Evolutionary conservation across 441 rosid genomes (phyloP).

Genomic region (Adansonia gregorii): DNA sequence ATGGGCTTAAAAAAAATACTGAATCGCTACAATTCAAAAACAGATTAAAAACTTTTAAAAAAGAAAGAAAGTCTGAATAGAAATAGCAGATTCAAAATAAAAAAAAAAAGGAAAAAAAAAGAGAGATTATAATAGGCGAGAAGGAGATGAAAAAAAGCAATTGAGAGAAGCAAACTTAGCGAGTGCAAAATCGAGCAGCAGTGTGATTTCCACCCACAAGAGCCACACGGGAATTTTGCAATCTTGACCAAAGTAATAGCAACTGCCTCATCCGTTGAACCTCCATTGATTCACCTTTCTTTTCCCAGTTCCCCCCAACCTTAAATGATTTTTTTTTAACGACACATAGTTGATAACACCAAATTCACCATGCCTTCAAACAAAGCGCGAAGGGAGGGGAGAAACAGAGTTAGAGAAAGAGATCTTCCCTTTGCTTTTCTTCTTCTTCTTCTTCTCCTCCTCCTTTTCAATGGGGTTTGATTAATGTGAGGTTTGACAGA

Average conservation of each 20-base stretch:
- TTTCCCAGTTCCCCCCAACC: conserved; percentile 6
- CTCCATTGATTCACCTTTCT: conserved; percentile 47
- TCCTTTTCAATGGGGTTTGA: neutral
- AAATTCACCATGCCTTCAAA: neutral
- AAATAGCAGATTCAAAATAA: neutral
- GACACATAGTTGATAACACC: neutral
- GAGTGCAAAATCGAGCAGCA: conserved; percentile 81
- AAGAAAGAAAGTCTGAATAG: neutral
- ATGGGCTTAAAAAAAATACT: neutral
- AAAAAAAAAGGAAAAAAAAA: too few relatives aligned
- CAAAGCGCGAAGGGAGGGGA: conserved; percentile 22
- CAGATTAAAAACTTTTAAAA: too few relatives aligned
- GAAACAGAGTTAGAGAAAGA: neutral
- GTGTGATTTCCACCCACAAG: conserved; percentile 91
- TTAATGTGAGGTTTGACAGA: neutral
- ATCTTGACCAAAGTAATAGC: conserved; percentile 52
- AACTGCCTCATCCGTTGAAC: conserved; percentile 58
- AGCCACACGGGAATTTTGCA: conserved; percentile 51
- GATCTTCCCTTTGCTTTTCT: neutral
- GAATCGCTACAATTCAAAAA: neutral
- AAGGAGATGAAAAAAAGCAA: conserved; percentile 23
- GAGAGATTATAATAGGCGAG: neutral
- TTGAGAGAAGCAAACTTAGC: conserved; percentile 41
- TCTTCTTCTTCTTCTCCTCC: neutral
- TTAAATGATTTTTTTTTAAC: neutral